These are phyloP conservation scores for Gilbertella persicaria DNA, from an alignment of 371 early-diverging fungal species.

Conservation along the genomic window DNA sequence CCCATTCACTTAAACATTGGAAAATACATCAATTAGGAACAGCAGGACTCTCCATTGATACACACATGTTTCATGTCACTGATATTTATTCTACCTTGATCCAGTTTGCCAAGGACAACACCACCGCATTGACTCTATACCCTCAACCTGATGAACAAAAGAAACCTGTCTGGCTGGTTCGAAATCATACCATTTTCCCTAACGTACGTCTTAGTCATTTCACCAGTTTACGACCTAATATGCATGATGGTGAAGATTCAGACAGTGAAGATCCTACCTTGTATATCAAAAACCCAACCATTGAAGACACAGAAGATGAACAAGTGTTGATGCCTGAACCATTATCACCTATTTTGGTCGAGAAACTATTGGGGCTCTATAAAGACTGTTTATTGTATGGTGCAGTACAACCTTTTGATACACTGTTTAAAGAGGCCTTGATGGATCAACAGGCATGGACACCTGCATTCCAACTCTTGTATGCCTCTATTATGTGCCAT, in stretches of 20 bases:
- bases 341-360: constrained; percentile 8
- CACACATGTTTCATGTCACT: constrained; percentile 39
- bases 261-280: constrained; percentile 3
- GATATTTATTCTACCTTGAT: constrained; percentile 41
- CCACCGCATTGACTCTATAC: constrained; percentile 14
- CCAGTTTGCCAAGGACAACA: constrained; percentile 46
- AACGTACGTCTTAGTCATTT: constrained; percentile 44
- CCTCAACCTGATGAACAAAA: constrained; percentile 12
- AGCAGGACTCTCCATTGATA: constrained; percentile 42
- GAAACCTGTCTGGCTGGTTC: constrained; percentile 32
- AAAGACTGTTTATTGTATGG: constrained; percentile 46
- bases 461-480: constrained; percentile 30
- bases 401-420: constrained; percentile 35
- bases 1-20: constrained; percentile 24
- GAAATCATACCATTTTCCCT: constrained; percentile 43
- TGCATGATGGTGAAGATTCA: constrained; percentile 10
- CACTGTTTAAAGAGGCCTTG: constrained; percentile 21
- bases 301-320: neutral
- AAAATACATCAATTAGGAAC: constrained; percentile 17
- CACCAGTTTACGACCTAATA: constrained; percentile 36
- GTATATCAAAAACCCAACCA: neutral
- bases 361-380: constrained; percentile 30
- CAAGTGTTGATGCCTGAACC: constrained; percentile 7
- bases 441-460: constrained; percentile 10
- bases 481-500: constrained; percentile 40